Evolutionary conservation across 768 basidiomycete genomes (phyloP).

Genomic region (Leccinum barrowsii): DNA sequence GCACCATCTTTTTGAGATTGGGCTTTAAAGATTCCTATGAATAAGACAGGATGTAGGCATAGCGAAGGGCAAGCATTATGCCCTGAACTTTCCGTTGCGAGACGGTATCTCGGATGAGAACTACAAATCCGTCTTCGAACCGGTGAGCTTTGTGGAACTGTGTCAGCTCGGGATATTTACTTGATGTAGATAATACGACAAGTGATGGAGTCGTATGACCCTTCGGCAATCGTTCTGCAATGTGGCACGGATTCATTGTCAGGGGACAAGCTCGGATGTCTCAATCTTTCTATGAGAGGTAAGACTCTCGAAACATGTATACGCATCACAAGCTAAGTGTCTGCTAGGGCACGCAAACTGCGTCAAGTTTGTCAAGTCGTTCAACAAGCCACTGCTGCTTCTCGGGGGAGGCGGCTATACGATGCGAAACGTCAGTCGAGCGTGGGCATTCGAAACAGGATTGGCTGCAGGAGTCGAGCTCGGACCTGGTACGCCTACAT

Average conservation of each 20-base stretch:
- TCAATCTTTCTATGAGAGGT: slow-evolving; percentile 97
- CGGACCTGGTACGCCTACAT: slow-evolving; percentile 54
- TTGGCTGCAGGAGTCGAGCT: slow-evolving; percentile 97
- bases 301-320: background rate
- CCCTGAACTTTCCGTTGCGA: slow-evolving; percentile 90
- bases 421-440: slow-evolving; percentile 93
- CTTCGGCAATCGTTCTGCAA: slow-evolving; percentile 93
- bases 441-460: slow-evolving; percentile 98
- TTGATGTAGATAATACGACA: slow-evolving; percentile 76
- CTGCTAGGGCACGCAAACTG: slow-evolving; percentile 89
- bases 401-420: slow-evolving; percentile 98
- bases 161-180: background rate
- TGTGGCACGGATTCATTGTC: slow-evolving; percentile 97
- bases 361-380: slow-evolving; percentile 94
- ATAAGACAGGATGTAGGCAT: slow-evolving; percentile 78
- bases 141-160: slow-evolving; percentile 49
- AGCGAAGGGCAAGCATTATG: slow-evolving; percentile 90
- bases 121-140: slow-evolving; percentile 93
- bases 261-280: slow-evolving; percentile 92
- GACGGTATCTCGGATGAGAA: slow-evolving; percentile 95
- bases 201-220: slow-evolving; percentile 93
- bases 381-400: slow-evolving; percentile 89
- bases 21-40: slow-evolving; percentile 8
- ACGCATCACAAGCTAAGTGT: background rate
- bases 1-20: slow-evolving; percentile 21